Conservation (phyloP, 495 filamentous ascomycete genomes). For the Neurospora sp. region DNA sequence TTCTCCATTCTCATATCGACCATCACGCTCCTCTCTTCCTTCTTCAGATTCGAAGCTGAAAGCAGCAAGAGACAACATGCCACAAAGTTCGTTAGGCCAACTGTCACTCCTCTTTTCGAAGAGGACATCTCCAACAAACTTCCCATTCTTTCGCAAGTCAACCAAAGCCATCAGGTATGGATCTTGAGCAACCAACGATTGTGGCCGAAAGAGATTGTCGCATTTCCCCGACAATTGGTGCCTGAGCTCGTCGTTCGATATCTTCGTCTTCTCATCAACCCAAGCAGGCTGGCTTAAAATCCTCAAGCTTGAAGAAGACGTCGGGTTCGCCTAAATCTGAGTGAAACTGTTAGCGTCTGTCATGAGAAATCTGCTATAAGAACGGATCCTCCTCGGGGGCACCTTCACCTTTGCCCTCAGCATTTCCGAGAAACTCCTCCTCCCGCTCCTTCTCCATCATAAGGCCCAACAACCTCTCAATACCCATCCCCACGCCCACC, state of each 20-base stretch:
- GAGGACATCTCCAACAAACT: background rate
- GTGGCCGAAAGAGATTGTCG: background rate
- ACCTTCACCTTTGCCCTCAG: too few relatives aligned
- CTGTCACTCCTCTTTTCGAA: background rate
- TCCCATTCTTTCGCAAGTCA: too few relatives aligned
- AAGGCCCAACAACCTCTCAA: background rate
- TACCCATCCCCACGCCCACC: fast-evolving
- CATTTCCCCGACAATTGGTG: fast-evolving
- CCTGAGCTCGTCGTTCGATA: background rate
- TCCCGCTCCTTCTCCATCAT: background rate
- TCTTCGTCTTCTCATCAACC: background rate
- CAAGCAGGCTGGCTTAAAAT: background rate
- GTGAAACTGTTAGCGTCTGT: background rate
- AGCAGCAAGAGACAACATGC: background rate
- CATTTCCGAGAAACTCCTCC: too few relatives aligned
- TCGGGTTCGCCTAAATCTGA: background rate
- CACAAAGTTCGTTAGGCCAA: background rate
- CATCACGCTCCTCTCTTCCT: background rate
- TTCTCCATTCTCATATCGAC: background rate
- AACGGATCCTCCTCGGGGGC: too few relatives aligned
- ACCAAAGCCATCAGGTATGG: too few relatives aligned
- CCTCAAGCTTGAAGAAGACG: background rate
- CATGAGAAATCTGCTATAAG: too few relatives aligned
- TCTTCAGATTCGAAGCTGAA: background rate
- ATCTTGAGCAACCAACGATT: too few relatives aligned